phyloP scores from a whole-genome alignment of 2,329 filamentous ascomycete genomes.

The Fusarium coicis region DNA sequence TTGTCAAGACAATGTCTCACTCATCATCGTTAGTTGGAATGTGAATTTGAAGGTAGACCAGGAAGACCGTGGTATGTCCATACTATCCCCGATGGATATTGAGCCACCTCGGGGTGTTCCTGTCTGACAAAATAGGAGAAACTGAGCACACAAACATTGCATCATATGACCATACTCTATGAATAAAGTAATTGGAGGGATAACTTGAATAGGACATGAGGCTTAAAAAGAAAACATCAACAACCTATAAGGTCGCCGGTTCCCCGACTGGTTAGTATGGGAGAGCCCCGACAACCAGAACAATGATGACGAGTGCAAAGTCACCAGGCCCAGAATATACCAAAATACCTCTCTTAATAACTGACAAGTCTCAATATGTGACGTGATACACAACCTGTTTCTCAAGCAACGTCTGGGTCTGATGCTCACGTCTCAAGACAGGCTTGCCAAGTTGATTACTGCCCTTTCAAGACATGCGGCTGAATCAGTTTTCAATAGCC shows the following conservation, averaged over 20 bases:
- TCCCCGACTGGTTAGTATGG: constrained; percentile 10
- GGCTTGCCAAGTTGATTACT: background rate
- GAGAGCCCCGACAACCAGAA: constrained; percentile 20
- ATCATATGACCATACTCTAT: background rate
- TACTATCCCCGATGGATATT: background rate
- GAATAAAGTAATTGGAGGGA: background rate
- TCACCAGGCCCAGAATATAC: background rate
- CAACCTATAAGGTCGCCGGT: constrained; percentile 1
- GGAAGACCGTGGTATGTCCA: background rate
- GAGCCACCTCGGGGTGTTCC: background rate
- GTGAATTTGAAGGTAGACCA: background rate
- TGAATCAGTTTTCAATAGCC: constrained; percentile 1
- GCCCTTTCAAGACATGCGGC: constrained; percentile 1
- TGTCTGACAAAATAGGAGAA: background rate
- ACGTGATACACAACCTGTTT: constrained; percentile 29
- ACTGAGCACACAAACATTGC: background rate
- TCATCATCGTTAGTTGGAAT: background rate
- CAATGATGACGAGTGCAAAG: constrained; percentile 35
- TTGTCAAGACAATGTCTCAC: background rate
- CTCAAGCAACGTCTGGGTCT: constrained; percentile 30
- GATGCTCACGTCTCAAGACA: background rate
- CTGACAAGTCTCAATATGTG: constrained; percentile 13
- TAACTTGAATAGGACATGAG: background rate
- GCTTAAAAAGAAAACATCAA: constrained; percentile 2
- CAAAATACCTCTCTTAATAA: background rate